These are phyloP conservation scores for Umbelopsis ramanniana DNA, from an alignment of 192 early-diverging fungal species.

Conservation along the genomic window DNA sequence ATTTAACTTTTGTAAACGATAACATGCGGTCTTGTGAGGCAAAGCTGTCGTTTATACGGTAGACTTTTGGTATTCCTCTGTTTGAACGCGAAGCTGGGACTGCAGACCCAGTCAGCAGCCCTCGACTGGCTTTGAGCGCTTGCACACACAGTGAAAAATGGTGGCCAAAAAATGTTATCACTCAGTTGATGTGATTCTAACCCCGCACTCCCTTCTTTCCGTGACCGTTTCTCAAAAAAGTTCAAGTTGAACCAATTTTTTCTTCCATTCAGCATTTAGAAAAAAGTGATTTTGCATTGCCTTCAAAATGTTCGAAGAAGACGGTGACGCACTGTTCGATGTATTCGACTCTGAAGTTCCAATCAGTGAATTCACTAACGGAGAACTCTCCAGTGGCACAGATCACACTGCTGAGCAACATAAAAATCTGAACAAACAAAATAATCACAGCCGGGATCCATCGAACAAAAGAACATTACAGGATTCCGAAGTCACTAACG, in stretches of 20 bases:
- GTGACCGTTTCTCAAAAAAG: neutral
- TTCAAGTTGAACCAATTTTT: neutral
- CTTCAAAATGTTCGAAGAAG: conserved; percentile 38
- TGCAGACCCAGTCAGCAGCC: too few species aligned
- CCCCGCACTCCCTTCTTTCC: neutral
- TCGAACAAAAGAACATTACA: conserved; percentile 4
- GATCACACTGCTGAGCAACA: neutral
- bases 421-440: neutral
- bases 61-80: too few species aligned
- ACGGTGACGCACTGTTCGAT: conserved; percentile 36
- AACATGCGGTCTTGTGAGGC: too few species aligned
- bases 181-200: too few species aligned
- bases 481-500: neutral
- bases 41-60: too few species aligned
- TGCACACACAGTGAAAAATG: too few species aligned
- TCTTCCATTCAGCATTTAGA: neutral
- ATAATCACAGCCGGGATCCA: neutral
- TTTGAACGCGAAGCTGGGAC: too few species aligned
- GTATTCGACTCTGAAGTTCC: conserved; percentile 27
- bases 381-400: conserved; percentile 1
- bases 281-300: neutral
- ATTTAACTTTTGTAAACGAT: too few species aligned
- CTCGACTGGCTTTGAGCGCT: too few species aligned
- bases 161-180: too few species aligned
- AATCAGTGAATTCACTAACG: conserved; percentile 10